A percentile compares a stretch with the other conserved stretches of the same genome.
phyloP scores from a whole-genome alignment of 2,329 filamentous ascomycete genomes.

The Clonostachys byssicola region DNA sequence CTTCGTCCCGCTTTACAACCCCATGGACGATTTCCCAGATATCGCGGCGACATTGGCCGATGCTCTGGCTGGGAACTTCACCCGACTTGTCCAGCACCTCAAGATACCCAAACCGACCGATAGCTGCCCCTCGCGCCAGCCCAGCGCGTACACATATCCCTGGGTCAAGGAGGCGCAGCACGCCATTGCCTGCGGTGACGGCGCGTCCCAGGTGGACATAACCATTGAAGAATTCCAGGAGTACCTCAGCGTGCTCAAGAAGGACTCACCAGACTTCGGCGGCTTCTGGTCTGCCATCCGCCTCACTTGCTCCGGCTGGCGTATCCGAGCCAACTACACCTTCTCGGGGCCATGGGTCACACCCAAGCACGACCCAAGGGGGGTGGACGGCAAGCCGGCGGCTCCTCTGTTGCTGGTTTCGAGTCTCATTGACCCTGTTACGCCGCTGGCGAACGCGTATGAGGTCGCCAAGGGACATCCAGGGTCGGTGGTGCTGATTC shows the following conservation, averaged over 20 bases:
- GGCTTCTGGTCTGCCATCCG: constrained; percentile 26
- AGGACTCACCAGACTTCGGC: constrained; percentile 22
- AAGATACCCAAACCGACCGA: not conserved
- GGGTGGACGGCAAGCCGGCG: constrained; percentile 21
- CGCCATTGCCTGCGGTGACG: constrained; percentile 29
- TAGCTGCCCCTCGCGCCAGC: not conserved
- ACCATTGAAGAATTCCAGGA: constrained; percentile 15
- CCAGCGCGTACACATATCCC: not conserved
- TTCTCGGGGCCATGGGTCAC: constrained; percentile 28
- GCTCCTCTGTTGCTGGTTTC: constrained; percentile 39
- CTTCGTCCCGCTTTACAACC: not conserved
- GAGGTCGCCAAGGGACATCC: constrained; percentile 16
- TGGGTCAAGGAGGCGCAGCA: constrained; percentile 10
- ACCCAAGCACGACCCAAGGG: constrained; percentile 12
- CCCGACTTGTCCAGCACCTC: not conserved
- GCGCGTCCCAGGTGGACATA: constrained; percentile 11
- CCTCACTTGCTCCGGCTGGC: constrained; percentile 31
- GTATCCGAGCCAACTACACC: constrained; percentile 28
- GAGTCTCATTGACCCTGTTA: constrained; percentile 38
- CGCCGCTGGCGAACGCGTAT: constrained; percentile 31
- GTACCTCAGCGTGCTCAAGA: constrained; percentile 18
- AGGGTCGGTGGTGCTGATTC: constrained; percentile 18
- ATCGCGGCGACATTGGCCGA: constrained; percentile 8
- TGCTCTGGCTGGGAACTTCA: constrained; percentile 1
- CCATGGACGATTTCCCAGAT: not conserved